A percentile compares a stretch with the other conserved stretches of the same genome.
Evolutionary conservation across 805 yeast species (phyloP).

Genomic region (Metschnikowia sp.): DNA sequence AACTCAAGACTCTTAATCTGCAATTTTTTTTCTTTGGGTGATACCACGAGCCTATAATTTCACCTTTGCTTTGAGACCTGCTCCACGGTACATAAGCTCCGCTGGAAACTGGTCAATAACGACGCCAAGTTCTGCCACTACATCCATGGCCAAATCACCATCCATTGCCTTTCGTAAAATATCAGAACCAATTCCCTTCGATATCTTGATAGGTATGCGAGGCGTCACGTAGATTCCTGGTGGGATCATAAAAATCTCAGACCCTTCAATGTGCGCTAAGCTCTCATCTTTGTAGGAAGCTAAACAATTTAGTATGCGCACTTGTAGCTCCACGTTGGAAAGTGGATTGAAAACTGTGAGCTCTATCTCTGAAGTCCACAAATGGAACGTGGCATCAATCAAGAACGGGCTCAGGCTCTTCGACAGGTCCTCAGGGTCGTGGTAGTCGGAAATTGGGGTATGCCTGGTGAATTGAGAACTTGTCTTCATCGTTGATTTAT

Average conservation of each 20-base stretch:
- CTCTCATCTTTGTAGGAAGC: conserved; percentile 47
- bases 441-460: no score
- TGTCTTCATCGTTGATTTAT: background rate
- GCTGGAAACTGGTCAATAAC: conserved; percentile 38
- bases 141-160: conserved; percentile 47
- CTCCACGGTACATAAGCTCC: conserved; percentile 45
- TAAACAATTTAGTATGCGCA: conserved; percentile 42
- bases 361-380: conserved; percentile 53
- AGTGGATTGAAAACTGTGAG: conserved; percentile 55
- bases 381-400: conserved; percentile 49
- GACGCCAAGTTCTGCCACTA: conserved; percentile 42
- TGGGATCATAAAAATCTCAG: conserved; percentile 42
- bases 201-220: conserved; percentile 46
- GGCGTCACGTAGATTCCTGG: conserved; percentile 54
- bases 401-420: conserved; percentile 36
- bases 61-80: conserved; percentile 41
- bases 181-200: conserved; percentile 46
- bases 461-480: no score
- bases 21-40: background rate
- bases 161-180: conserved; percentile 48
- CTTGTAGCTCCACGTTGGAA: conserved; percentile 40
- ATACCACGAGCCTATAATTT: conserved; percentile 11
- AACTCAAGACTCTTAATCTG: no score
- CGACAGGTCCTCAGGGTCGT: no score
- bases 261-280: conserved; percentile 43